A percentile compares a stretch with the other conserved stretches of the same genome.
Conservation (phyloP, 352 stramenopile species). For the Phytophthora multivora region DNA sequence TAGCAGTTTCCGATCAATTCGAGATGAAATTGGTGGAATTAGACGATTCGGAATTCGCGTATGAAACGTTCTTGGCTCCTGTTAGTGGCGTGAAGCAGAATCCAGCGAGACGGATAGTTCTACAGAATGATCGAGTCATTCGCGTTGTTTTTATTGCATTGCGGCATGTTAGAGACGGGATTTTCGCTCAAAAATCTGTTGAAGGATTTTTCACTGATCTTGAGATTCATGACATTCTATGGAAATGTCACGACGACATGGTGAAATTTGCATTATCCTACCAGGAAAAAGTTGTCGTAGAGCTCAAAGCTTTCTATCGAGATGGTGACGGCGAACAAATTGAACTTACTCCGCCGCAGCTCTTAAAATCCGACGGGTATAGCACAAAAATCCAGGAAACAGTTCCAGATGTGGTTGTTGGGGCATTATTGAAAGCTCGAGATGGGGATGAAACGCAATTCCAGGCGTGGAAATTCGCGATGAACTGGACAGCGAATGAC, state of each 20-base stretch:
- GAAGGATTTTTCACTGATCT: slow-evolving; percentile 20
- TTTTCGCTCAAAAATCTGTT: slow-evolving; percentile 27
- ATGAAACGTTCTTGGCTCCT: slow-evolving; percentile 8
- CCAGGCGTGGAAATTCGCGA: slow-evolving; percentile 26
- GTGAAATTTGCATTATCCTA: slow-evolving; percentile 22
- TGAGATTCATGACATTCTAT: slow-evolving; percentile 5
- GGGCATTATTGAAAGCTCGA: slow-evolving; percentile 6
- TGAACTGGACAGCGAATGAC: slow-evolving; percentile 7
- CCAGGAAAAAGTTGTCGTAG: slow-evolving; percentile 10
- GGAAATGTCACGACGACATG: slow-evolving; percentile 19
- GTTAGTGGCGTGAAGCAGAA: slow-evolving; percentile 8
- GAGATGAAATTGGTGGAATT: slow-evolving; percentile 16
- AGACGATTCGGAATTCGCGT: slow-evolving; percentile 20
- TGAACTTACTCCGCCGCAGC: slow-evolving; percentile 10
- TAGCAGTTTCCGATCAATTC: slow-evolving; percentile 12
- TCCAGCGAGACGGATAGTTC: slow-evolving; percentile 11
- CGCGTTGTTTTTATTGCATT: slow-evolving; percentile 17
- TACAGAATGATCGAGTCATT: slow-evolving; percentile 17
- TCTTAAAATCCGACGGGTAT: neutral
- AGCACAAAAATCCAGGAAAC: neutral
- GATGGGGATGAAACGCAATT: neutral
- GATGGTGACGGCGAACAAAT: slow-evolving; percentile 6
- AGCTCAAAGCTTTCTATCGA: slow-evolving; percentile 16
- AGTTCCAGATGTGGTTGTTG: slow-evolving; percentile 1
- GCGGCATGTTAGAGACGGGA: slow-evolving; percentile 1